A percentile compares a stretch with the other conserved stretches of the same genome.
Evolutionary conservation across 2,329 filamentous ascomycete species (phyloP).

Genomic region (Cercospora zeina): DNA sequence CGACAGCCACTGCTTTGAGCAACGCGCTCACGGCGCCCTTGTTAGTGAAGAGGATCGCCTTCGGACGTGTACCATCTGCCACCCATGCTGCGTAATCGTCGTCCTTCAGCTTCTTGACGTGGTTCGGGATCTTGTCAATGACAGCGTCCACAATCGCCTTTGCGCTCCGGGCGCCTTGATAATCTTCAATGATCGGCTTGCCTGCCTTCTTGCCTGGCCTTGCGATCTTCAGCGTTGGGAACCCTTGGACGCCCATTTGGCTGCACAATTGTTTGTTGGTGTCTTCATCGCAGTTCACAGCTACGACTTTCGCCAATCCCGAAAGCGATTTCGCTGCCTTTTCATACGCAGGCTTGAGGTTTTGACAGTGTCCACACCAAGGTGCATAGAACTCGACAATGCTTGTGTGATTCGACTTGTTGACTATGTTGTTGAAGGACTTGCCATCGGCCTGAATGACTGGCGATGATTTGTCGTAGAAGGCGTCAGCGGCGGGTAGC

Average conservation of each 20-base stretch:
- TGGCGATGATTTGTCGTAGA: constrained; percentile 84
- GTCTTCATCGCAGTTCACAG: constrained; percentile 93
- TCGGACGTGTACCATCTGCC: constrained; percentile 67
- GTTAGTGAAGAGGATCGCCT: constrained; percentile 88
- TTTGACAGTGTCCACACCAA: constrained; percentile 97
- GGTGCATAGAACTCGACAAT: constrained; percentile 77
- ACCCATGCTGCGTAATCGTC: constrained; percentile 73
- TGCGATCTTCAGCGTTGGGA: constrained; percentile 93
- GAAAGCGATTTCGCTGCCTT: constrained; percentile 85
- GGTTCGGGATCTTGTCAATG: constrained; percentile 84
- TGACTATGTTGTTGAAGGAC: constrained; percentile 79
- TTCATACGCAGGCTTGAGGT: constrained; percentile 91
- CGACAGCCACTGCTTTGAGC: constrained; percentile 81
- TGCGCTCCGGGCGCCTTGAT: constrained; percentile 79
- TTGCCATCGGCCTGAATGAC: constrained; percentile 80
- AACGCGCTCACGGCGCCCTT: constrained; percentile 86
- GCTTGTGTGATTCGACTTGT: constrained; percentile 79
- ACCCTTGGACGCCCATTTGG: constrained; percentile 84
- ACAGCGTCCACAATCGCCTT: constrained; percentile 85
- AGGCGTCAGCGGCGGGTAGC: constrained; percentile 64
- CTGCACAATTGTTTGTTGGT: constrained; percentile 85
- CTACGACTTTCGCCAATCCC: constrained; percentile 92
- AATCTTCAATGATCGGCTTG: constrained; percentile 83
- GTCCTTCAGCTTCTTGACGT: constrained; percentile 78
- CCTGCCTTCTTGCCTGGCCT: constrained; percentile 78